Conservation (phyloP, 2,329 filamentous ascomycete genomes). For the Fusarium avenaceum region DNA sequence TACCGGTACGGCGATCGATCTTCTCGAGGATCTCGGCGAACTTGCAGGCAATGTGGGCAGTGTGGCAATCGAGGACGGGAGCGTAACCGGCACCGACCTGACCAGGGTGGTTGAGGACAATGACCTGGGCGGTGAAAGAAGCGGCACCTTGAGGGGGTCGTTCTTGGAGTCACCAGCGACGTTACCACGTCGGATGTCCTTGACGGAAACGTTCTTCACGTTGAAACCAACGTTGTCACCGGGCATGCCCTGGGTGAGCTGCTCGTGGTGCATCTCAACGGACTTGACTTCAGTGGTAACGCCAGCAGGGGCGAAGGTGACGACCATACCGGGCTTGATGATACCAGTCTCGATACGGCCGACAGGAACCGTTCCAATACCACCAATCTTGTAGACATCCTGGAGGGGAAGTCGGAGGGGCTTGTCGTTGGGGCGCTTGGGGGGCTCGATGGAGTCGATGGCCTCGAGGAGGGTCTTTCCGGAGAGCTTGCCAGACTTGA, state of each 20-base stretch:
- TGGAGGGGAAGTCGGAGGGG: constrained; percentile 99
- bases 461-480: constrained; percentile 99
- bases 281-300: constrained; percentile 99
- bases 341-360: constrained; percentile 99
- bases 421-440: constrained; percentile 96
- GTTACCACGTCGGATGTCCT: constrained; percentile 99
- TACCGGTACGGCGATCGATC: constrained; percentile 99
- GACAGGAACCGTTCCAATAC: constrained; percentile 99
- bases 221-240: constrained; percentile 99
- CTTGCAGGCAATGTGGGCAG: constrained; percentile 99
- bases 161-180: constrained; percentile 99
- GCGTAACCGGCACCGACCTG: constrained; percentile 99
- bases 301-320: constrained; percentile 98
- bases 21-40: constrained; percentile 99
- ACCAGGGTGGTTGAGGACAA: constrained; percentile 99
- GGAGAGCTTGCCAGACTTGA: constrained; percentile 83
- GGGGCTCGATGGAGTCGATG: constrained; percentile 95
- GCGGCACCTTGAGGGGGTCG: constrained; percentile 92
- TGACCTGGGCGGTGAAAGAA: constrained; percentile 99
- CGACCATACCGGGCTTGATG: constrained; percentile 92
- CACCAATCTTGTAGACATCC: constrained; percentile 99
- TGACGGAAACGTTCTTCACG: constrained; percentile 99
- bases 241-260: constrained; percentile 93
- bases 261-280: constrained; percentile 99
- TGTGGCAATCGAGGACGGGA: constrained; percentile 99